Percentiles rank a stretch among this genome's conserved stretches.
Conservation (phyloP, 202 grass and related monocot genomes). For the Setaria viridis region DNA sequence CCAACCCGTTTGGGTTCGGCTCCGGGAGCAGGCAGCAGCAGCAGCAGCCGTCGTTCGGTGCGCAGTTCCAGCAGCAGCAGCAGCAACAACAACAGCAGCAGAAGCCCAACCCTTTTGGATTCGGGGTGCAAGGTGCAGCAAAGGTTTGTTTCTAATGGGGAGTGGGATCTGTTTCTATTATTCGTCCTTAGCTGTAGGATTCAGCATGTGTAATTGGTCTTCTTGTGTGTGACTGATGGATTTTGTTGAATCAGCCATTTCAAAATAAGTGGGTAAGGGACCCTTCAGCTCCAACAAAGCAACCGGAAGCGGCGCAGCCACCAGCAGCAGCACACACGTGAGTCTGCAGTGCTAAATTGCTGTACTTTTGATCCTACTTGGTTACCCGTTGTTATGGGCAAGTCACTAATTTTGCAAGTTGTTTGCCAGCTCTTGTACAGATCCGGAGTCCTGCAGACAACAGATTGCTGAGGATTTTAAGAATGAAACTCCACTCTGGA, state of each 20-base stretch:
- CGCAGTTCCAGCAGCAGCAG: constrained; percentile 38
- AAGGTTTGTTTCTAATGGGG: constrained; percentile 50
- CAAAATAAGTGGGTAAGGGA: constrained; percentile 84
- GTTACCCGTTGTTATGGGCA: constrained; percentile 7
- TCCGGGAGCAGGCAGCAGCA: constrained; percentile 41
- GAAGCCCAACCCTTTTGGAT: constrained; percentile 77
- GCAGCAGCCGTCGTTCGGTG: constrained; percentile 50
- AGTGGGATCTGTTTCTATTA: neutral
- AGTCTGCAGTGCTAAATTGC: constrained; percentile 37
- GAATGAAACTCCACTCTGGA: constrained; percentile 89
- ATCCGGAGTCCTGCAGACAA: constrained; percentile 75
- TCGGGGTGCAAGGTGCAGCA: constrained; percentile 65
- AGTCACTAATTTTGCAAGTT: neutral
- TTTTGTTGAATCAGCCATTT: constrained; percentile 72
- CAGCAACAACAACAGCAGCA: constrained; percentile 61
- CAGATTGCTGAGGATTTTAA: constrained; percentile 89
- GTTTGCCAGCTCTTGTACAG: constrained; percentile 66
- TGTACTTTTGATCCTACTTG: constrained; percentile 24
- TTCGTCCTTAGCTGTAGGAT: neutral
- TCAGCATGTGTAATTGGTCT: neutral
- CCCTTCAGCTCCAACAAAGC: constrained; percentile 54
- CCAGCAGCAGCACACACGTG: constrained; percentile 66
- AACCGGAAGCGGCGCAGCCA: constrained; percentile 50
- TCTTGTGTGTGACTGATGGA: constrained; percentile 34
- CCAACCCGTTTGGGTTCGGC: constrained; percentile 82